Conservation (phyloP, 2,329 filamentous ascomycete species). For the Fusarium verrucosum region DNA sequence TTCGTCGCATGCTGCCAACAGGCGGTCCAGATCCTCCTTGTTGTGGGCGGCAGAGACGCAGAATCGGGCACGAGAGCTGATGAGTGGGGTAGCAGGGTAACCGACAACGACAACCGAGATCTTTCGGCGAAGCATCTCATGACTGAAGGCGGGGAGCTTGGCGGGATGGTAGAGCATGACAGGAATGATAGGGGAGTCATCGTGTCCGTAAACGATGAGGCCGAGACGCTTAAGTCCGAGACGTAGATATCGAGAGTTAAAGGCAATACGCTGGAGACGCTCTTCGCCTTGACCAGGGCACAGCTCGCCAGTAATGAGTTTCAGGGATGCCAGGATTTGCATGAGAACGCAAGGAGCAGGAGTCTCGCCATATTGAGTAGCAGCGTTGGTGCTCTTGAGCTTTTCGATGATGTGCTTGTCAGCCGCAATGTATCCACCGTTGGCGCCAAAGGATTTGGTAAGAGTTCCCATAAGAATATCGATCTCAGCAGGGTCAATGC, state of each 20-base stretch:
- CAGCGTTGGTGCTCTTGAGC: slow-evolving; percentile 84
- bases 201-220: slow-evolving; percentile 95
- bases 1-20: slow-evolving; percentile 90
- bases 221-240: slow-evolving; percentile 96
- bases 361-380: slow-evolving; percentile 86
- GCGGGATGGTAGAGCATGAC: slow-evolving; percentile 96
- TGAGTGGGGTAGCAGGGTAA: slow-evolving; percentile 94
- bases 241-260: slow-evolving; percentile 98
- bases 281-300: slow-evolving; percentile 93
- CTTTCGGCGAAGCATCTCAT: slow-evolving; percentile 97
- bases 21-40: slow-evolving; percentile 94
- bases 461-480: slow-evolving; percentile 98
- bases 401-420: slow-evolving; percentile 94
- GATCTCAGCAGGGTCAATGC: slow-evolving; percentile 84
- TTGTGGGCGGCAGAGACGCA: slow-evolving; percentile 96
- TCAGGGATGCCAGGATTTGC: slow-evolving; percentile 88
- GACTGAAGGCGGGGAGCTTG: slow-evolving; percentile 98
- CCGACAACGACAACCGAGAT: slow-evolving; percentile 98
- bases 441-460: slow-evolving; percentile 98
- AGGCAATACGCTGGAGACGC: slow-evolving; percentile 92
- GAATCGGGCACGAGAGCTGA: slow-evolving; percentile 93
- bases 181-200: slow-evolving; percentile 97
- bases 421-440: slow-evolving; percentile 92
- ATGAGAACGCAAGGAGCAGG: slow-evolving; percentile 87
- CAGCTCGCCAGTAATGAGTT: slow-evolving; percentile 88